These are phyloP conservation scores for Euphorbia lathyris DNA, from an alignment of 345 rosid species.

Conservation along the genomic window DNA sequence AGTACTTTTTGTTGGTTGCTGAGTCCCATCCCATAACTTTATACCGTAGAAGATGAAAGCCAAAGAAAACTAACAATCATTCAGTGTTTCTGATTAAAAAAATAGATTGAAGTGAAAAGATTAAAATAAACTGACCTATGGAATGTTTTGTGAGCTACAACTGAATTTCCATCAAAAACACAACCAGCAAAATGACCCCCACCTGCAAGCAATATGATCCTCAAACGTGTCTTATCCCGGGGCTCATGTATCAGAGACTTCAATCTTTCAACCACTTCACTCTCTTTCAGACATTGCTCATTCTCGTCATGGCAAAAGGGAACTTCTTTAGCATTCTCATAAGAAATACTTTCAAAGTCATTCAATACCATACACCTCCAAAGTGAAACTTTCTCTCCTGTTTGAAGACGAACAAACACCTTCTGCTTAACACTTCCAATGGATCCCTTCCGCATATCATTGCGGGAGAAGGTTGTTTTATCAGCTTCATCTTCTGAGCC, in stretches of 20 bases:
- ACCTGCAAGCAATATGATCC: slow-evolving; percentile 77
- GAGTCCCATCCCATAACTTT: neutral
- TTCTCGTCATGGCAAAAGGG: slow-evolving; percentile 12
- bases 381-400: slow-evolving; percentile 66
- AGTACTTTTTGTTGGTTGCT: neutral
- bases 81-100: neutral
- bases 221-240: slow-evolving; percentile 39
- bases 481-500: slow-evolving; percentile 95
- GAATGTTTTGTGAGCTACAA: slow-evolving; percentile 84
- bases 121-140: slow-evolving; percentile 58
- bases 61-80: neutral
- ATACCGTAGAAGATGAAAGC: neutral
- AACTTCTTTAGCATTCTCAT: slow-evolving; percentile 34
- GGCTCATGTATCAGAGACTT: slow-evolving; percentile 40
- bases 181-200: slow-evolving; percentile 94
- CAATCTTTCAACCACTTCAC: slow-evolving; percentile 61
- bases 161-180: slow-evolving; percentile 66
- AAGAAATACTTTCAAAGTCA: slow-evolving; percentile 54
- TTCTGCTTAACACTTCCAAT: slow-evolving; percentile 48
- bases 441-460: slow-evolving; percentile 34
- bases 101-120: neutral
- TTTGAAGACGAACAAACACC: slow-evolving; percentile 54
- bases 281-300: slow-evolving; percentile 31
- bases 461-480: slow-evolving; percentile 18
- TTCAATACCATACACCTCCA: slow-evolving; percentile 71